Percentiles rank a stretch among this genome's conserved stretches.
phyloP scores from a whole-genome alignment of 495 filamentous ascomycete genomes.

The Neurospora sp. region DNA sequence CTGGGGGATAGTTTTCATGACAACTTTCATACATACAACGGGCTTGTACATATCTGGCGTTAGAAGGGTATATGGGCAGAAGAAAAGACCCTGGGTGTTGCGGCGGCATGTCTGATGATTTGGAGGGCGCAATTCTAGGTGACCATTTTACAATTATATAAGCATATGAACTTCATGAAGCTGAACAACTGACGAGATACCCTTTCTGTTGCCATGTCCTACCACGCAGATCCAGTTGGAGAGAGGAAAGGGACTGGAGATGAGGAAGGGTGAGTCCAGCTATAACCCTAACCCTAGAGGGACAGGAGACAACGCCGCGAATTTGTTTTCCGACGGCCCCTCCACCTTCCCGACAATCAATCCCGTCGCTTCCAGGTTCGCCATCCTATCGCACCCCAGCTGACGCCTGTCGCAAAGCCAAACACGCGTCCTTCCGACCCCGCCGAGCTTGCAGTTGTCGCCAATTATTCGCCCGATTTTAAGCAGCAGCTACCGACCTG shows the following conservation, averaged over 20 bases:
- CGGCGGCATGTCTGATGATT: background rate
- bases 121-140: background rate
- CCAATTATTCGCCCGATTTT: background rate
- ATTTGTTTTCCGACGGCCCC: background rate
- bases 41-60: background rate
- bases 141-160: background rate
- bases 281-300: background rate
- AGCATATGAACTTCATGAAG: background rate
- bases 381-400: background rate
- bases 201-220: background rate
- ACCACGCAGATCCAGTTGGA: background rate
- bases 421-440: background rate
- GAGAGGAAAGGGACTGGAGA: background rate
- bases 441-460: background rate
- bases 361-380: background rate
- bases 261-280: background rate
- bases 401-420: background rate
- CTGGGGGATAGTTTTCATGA: background rate
- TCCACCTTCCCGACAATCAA: background rate
- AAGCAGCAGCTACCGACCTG: constrained; percentile 1
- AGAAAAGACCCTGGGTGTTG: background rate
- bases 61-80: background rate
- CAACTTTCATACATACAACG: background rate
- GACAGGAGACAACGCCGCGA: background rate
- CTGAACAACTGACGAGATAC: background rate